Base-by-base conservation (phyloP, 257 asterid species). In the Fraxinus anomala region DNA sequence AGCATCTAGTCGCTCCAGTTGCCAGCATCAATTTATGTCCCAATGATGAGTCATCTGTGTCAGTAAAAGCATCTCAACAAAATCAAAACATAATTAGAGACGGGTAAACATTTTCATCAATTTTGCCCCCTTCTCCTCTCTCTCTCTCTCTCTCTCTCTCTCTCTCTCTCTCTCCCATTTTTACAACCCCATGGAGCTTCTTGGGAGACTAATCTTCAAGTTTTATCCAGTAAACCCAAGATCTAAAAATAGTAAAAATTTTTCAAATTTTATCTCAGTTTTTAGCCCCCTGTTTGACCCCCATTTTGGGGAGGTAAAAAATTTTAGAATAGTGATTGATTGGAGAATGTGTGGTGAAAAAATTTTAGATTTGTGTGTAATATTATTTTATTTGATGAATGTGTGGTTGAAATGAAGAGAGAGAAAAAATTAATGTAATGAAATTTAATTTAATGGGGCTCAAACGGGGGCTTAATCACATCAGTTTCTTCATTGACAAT, bases 21-120 rank as follows among this genome's bases (percentile, higher is more conserved):
- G 56, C 6, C 56, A 16, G 56, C n/a, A 47, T 47, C 56, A 47
- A 47, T 59, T 59, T 59, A 59, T 59, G 67, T 59, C 67, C 67
- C 67, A 21, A 47, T 59, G 67, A n/a, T 30, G 2, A 59, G 67
- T 23, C 30, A n/a, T 21, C 30, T n/a, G 12, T 59, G 66, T 59
- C 67, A 59, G 67, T 59, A 59, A 59, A 6, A 59, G 67, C 28
- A 59, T 59, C 24, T 59, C 30, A 59, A 59, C 26, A 59, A 59
- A 23, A 23, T 21, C 67, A 7, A 7, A 21, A 59, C 23, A n/a
- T 59, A 59, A 59, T 13, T 21, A 23, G 14, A 21, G 28, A 59
- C 30, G 7, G 21, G 13, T 11, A 59, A 19, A 56, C 66, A 54
- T 54, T 54, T 54, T 21, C 19, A 51, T 51, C 61, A 17, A 31